Evolutionary conservation across 805 yeast species (phyloP), one percentile per base, ranked within the genome.

Genomic region (Candida ascalaphidarum): DNA sequence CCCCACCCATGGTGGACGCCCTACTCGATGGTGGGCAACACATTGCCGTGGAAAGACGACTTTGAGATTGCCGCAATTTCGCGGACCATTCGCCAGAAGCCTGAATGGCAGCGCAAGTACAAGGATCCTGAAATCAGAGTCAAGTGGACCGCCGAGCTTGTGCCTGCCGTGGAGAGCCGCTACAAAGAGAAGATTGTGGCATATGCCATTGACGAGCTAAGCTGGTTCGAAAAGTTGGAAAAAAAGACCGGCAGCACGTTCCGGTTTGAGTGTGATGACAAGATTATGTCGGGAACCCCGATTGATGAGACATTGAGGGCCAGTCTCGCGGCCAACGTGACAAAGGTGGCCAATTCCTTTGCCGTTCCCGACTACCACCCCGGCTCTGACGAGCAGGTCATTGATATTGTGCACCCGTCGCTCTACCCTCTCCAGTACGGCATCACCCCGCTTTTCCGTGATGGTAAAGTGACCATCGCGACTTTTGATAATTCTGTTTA

Each of bases 341-440:
- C 18, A 11, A 13, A 17, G n/a, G 29, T 47, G 21, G 34, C 30
- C 7, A 31, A 33, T 15, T 27, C 37, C 30, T 37, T 41, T 27
- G 40, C 30, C n/a, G 34, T 30, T 12, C 30, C 41, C 17, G 65
- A 60, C 31, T 60, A 52, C 37, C 66, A 59, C 32, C 66, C 66
- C 9, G 50, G 48, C 4, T 47, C 61, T 7, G 37, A 59, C 25
- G 40, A 55, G 11, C 51, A 54, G 36, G 65, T 60, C 3, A 35
- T 58, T 13, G 61, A 60, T 34, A 43, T 62, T 14, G 64, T 55
- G 9, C 68, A 63, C 30, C 68, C 68, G 14, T 59, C 65, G 11
- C 44, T 63, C 23, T 61, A 44, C 25, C 60, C 63, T 6, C 36
- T 51, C 17, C 50, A 39, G 22, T 59, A 58, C 29, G 59, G 50